Evolutionary conservation across 768 basidiomycete species (phyloP).

Genomic region (Suillus clintonianus): DNA sequence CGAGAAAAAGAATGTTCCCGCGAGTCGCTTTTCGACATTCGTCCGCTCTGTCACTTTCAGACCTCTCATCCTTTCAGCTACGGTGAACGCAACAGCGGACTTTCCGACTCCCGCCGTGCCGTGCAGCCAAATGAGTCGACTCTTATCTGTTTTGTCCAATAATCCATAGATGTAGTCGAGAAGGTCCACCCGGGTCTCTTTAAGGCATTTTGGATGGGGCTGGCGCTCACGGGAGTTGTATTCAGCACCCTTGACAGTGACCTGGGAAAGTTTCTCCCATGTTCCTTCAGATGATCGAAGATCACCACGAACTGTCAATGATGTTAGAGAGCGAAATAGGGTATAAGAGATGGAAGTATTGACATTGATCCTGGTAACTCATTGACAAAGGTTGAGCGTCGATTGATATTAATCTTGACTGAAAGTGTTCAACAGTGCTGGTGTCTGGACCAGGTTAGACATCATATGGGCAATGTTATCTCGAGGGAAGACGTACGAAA

Average conservation of each 20-base stretch:
- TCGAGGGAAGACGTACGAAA: neutral
- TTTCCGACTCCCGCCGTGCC: neutral
- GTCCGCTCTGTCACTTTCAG: neutral
- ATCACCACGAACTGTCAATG: neutral
- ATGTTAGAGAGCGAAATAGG: neutral
- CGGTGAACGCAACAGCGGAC: neutral
- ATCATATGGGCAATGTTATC: neutral
- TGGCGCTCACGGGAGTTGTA: neutral
- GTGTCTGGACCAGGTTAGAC: no score
- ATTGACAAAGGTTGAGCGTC: neutral
- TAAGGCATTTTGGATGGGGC: neutral
- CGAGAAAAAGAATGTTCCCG: neutral
- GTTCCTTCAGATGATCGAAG: neutral
- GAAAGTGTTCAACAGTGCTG: no score
- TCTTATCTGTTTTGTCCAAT: neutral
- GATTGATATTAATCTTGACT: no score
- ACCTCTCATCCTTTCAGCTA: neutral
- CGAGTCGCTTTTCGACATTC: neutral
- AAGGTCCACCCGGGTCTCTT: neutral
- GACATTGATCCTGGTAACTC: neutral
- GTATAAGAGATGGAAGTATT: neutral
- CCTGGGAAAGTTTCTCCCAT: neutral
- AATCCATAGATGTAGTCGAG: neutral
- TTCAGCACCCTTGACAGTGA: neutral
- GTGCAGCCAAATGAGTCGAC: neutral